phyloP scores from a whole-genome alignment of 352 stramenopile genomes.

The Phytopythium litorale region DNA sequence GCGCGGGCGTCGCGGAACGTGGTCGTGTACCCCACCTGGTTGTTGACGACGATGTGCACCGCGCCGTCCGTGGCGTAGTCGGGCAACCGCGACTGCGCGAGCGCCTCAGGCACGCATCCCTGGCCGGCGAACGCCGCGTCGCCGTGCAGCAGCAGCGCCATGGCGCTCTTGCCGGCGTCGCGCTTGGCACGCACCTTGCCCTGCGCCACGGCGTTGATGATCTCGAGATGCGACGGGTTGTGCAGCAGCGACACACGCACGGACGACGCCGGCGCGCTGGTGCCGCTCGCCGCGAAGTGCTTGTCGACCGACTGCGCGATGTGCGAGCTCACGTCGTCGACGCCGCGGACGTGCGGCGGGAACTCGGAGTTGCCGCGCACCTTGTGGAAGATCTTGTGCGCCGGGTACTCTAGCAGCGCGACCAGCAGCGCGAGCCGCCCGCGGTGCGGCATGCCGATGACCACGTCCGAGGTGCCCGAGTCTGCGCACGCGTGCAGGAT shows the following conservation, averaged over 20 bases:
- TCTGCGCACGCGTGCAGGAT: conserved; percentile 53
- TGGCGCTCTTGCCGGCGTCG: conserved; percentile 55
- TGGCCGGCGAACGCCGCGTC: conserved; percentile 86
- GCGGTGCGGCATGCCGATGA: conserved; percentile 87
- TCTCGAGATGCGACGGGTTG: conserved; percentile 88
- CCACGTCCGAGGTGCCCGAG: conserved; percentile 57
- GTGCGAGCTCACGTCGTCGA: conserved; percentile 86
- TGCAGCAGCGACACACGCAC: conserved; percentile 84
- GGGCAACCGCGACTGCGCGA: conserved; percentile 74
- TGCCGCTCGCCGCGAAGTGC: conserved; percentile 31
- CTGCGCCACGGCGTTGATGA: conserved; percentile 82
- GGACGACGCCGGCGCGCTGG: conserved; percentile 18
- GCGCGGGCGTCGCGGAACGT: conserved; percentile 73
- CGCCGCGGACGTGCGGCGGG: conserved; percentile 41
- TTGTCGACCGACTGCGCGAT: conserved; percentile 78
- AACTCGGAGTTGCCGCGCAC: conserved; percentile 78
- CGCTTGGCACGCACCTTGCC: conserved; percentile 85
- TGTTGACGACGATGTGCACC: conserved; percentile 88
- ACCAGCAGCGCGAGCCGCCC: conserved; percentile 77
- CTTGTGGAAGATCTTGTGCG: conserved; percentile 82
- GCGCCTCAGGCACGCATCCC: conserved; percentile 73
- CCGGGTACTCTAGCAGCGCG: conserved; percentile 72
- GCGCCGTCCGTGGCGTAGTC: conserved; percentile 74
- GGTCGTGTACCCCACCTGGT: conserved; percentile 90
- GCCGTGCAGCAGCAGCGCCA: conserved; percentile 84